Evolutionary conservation across 768 basidiomycete genomes (phyloP).

Genomic region (Suillus brevipes): DNA sequence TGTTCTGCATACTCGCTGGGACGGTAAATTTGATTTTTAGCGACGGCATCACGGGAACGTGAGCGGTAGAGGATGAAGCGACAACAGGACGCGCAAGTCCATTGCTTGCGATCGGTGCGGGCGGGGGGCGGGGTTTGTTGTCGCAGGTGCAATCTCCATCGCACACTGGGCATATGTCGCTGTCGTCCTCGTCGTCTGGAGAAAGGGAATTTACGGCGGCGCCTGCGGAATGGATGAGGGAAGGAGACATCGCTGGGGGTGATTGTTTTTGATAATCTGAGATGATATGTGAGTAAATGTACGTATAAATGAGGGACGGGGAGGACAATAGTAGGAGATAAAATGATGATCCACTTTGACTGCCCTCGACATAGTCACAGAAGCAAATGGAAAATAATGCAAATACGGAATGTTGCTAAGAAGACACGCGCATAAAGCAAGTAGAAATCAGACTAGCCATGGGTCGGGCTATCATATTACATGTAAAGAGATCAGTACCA

Average conservation of each 20-base stretch:
- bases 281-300: slow-evolving; percentile 21
- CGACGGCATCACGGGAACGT: slow-evolving; percentile 29
- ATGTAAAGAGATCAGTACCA: slow-evolving; percentile 38
- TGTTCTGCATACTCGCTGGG: slow-evolving; percentile 55
- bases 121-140: slow-evolving; percentile 41
- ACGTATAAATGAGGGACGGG: slow-evolving; percentile 13
- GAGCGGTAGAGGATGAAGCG: slow-evolving; percentile 38
- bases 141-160: slow-evolving; percentile 84
- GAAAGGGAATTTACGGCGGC: slow-evolving; percentile 38
- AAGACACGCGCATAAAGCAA: slow-evolving; percentile 16
- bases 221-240: slow-evolving; percentile 69
- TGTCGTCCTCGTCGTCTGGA: slow-evolving; percentile 71
- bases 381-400: slow-evolving; percentile 18
- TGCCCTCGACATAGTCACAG: slow-evolving; percentile 22
- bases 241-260: slow-evolving; percentile 64
- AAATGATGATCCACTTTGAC: slow-evolving; percentile 24
- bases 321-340: slow-evolving; percentile 20
- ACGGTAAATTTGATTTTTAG: slow-evolving; percentile 77
- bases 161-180: slow-evolving; percentile 89
- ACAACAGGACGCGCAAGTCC: slow-evolving; percentile 40
- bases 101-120: slow-evolving; percentile 29
- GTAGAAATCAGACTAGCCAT: slow-evolving; percentile 14
- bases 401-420: slow-evolving; percentile 19
- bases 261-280: slow-evolving; percentile 48
- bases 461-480: slow-evolving; percentile 34